Evolutionary conservation across 768 basidiomycete species (phyloP), one percentile per base, ranked within the genome.

Genomic region (Leccinum uliginosum): DNA sequence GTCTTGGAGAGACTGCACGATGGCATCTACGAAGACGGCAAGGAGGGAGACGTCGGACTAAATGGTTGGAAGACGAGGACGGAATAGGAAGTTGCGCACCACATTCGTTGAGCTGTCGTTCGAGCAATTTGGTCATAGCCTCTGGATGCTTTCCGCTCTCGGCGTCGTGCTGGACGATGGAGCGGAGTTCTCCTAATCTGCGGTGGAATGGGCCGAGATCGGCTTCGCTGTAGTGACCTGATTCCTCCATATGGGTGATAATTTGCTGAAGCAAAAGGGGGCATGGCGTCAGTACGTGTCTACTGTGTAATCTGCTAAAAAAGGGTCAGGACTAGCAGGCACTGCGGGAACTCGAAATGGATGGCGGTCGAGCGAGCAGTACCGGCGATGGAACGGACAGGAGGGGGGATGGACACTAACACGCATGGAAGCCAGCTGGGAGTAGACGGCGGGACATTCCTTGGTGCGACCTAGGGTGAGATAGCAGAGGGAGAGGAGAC

Each of bases 381-480:
- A 17, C 24, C 58, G 48, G 40, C 9, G 48, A 34, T 43, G 40
- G 61, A 55, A 49, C 19, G 46, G 57, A 57, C 53, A 58, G 50
- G 54, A 26, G 49, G 35, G 47, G 23, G 30, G 55, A 52, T 55
- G 52, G 45, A 56, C 52, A 86, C 93, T 82, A 67, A 98, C 94
- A 74, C 90, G 78, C 88, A 99, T 97, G 58, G 89, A 93, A 38
- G 93, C 93, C 60, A 98, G 86, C 67, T 98, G 97, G 60, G 91
- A 93, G 72, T 97, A 99, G 0, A 90, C 93, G 24, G 95, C 96
- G 0, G 96, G 95, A 10, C 88, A 87, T 72, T 98, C 95, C 62
- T 87, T 85, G 40, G 92, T 94, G 76, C 94, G 95, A 44, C 97
- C 97, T 59, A 99, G 94, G 35, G 95, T 97, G 65, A 99, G 85